Conservation (phyloP, 192 early-diverging fungal species). For the Backusella tuberculispora region DNA sequence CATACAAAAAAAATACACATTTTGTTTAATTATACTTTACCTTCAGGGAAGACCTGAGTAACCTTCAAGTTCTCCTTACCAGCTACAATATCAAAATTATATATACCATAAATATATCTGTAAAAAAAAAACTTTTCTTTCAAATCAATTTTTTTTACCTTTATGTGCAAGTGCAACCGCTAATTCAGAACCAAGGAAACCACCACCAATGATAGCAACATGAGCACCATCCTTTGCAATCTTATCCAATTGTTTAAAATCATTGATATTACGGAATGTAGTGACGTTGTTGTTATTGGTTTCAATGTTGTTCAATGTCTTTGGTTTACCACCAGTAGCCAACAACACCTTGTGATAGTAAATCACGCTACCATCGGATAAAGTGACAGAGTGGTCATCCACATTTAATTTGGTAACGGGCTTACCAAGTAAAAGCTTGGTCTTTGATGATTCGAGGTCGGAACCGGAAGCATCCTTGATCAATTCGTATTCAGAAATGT, state of each 20-base stretch:
- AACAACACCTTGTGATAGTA: constrained; percentile 59
- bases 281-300: constrained; percentile 43
- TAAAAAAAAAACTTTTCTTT: background rate
- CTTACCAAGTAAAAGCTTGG: constrained; percentile 51
- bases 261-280: constrained; percentile 62
- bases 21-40: constrained; percentile 7
- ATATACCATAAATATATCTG: background rate
- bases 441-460: constrained; percentile 44
- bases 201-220: constrained; percentile 65
- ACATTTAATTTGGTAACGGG: constrained; percentile 54
- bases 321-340: constrained; percentile 66
- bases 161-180: constrained; percentile 57
- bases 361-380: constrained; percentile 52
- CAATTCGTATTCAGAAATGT: constrained; percentile 45
- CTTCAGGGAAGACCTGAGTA: constrained; percentile 67
- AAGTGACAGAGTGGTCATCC: constrained; percentile 52
- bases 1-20: too few species aligned
- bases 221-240: constrained; percentile 46
- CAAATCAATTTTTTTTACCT: constrained; percentile 26
- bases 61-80: constrained; percentile 49
- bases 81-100: constrained; percentile 22
- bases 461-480: constrained; percentile 46
- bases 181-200: constrained; percentile 69
- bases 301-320: constrained; percentile 44
- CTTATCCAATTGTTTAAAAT: constrained; percentile 54